Percentiles rank a stretch among this genome's conserved stretches.
Conservation (phyloP, 1,284 basidiomycete genomes). For the Moesziomyces parantarcticus region DNA sequence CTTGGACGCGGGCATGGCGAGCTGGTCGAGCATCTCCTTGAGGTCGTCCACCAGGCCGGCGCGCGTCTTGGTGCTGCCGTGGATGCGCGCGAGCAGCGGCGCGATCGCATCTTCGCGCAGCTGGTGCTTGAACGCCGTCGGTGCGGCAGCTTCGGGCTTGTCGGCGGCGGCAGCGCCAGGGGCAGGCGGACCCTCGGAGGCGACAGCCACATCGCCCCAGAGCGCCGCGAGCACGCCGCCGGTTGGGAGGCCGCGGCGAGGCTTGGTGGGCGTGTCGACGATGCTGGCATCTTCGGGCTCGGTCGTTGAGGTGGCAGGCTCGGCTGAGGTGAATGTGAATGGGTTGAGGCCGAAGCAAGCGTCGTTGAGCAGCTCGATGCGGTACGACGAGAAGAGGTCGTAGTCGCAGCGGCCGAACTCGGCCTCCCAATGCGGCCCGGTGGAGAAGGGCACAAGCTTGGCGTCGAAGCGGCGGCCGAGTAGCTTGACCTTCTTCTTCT, state of each 20-base stretch:
- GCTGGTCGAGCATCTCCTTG: conserved; percentile 51
- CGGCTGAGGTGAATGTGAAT: conserved; percentile 52
- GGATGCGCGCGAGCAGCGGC: conserved; percentile 39
- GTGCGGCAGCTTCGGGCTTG: conserved; percentile 2
- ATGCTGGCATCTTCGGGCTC: conserved; percentile 6
- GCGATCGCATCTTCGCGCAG: conserved; percentile 48
- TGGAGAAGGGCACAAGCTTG: conserved; percentile 62
- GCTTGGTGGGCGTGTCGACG: conserved; percentile 15
- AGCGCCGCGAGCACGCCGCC: conserved; percentile 41
- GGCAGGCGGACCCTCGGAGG: not conserved
- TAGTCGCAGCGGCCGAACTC: conserved; percentile 48
- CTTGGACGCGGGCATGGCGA: conserved; percentile 50
- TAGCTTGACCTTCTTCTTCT: conserved; percentile 64
- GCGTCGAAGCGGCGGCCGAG: conserved; percentile 61
- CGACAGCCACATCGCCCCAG: conserved; percentile 22
- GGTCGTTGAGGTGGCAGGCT: conserved; percentile 3
- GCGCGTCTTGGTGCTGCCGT: conserved; percentile 56
- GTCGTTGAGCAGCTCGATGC: conserved; percentile 63
- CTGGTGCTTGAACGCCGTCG: conserved; percentile 22
- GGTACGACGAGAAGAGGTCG: conserved; percentile 56
- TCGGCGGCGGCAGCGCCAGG: not conserved
- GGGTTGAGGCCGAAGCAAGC: conserved; percentile 60
- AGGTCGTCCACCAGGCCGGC: conserved; percentile 58
- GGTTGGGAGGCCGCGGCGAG: conserved; percentile 15
- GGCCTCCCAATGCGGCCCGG: conserved; percentile 64